A percentile compares a stretch with the other conserved stretches of the same genome.
Conservation (phyloP, 1,284 basidiomycete genomes). For the Cutaneotrichosporon cutaneum region DNA sequence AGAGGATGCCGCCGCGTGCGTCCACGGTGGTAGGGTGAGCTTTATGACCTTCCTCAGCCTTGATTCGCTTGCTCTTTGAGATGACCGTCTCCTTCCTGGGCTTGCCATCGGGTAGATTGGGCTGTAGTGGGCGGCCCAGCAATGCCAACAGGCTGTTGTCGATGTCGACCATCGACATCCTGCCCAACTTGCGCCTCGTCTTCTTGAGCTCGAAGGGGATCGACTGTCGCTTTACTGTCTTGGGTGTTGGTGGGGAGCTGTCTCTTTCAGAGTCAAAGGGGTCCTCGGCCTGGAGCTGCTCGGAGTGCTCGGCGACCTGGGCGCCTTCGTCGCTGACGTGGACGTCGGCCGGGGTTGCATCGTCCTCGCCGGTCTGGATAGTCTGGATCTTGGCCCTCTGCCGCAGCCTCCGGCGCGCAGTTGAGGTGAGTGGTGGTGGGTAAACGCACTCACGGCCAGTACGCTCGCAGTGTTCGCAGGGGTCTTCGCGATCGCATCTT, state of each 20-base stretch:
- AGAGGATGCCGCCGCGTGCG: conserved; percentile 17
- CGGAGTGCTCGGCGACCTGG: not conserved
- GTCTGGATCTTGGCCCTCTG: not conserved
- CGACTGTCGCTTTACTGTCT: not conserved
- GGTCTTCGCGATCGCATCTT: not conserved
- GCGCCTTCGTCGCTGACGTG: not conserved
- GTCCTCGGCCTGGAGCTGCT: not conserved
- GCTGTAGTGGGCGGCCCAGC: not conserved
- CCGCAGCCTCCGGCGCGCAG: not conserved
- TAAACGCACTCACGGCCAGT: not conserved
- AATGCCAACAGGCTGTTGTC: not conserved
- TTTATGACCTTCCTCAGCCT: not conserved
- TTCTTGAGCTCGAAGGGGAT: not conserved
- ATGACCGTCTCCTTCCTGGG: not conserved
- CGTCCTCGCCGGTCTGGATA: not conserved
- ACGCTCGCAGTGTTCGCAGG: not conserved
- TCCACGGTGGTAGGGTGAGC: not conserved
- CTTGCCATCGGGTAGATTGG: not conserved
- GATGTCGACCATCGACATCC: not conserved
- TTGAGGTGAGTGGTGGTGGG: not conserved
- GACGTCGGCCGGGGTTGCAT: not conserved
- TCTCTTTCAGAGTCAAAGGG: not conserved
- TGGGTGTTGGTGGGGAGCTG: not conserved
- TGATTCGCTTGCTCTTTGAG: not conserved
- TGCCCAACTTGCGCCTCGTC: not conserved